Evolutionary conservation across 352 stramenopile genomes (phyloP).

Genomic region (Thalassiosira pacifica): DNA sequence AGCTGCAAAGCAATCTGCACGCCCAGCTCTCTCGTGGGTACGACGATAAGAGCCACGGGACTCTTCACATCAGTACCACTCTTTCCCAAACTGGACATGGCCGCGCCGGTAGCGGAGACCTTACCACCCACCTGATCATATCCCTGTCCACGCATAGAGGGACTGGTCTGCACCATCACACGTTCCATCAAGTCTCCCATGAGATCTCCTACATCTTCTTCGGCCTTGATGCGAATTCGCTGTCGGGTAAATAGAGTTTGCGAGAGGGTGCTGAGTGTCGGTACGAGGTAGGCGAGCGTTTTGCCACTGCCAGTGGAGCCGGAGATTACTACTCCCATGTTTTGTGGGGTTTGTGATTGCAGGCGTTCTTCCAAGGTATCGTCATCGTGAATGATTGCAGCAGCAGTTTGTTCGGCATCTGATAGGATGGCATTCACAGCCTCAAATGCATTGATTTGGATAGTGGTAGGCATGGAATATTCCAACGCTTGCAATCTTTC

Average conservation of each 20-base stretch:
- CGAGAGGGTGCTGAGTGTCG: conserved; percentile 77
- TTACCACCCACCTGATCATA: conserved; percentile 56
- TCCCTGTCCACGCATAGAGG: conserved; percentile 62
- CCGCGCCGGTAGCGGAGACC: conserved; percentile 59
- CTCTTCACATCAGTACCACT: conserved; percentile 78
- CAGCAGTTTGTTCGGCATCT: not conserved
- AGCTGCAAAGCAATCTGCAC: conserved; percentile 79
- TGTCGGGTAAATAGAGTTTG: conserved; percentile 82
- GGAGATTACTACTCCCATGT: conserved; percentile 81
- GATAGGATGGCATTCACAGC: conserved; percentile 63
- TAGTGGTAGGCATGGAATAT: conserved; percentile 82
- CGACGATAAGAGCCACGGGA: conserved; percentile 82
- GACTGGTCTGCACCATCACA: conserved; percentile 73
- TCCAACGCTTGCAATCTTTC: conserved; percentile 78
- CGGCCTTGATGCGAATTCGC: conserved; percentile 74
- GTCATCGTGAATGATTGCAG: conserved; percentile 27
- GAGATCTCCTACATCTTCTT: conserved; percentile 81
- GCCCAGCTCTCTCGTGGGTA: conserved; percentile 80
- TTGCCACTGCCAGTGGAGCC: conserved; percentile 71
- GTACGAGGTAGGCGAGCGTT: conserved; percentile 81
- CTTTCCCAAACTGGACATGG: conserved; percentile 71
- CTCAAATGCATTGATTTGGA: conserved; percentile 86
- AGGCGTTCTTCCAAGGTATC: conserved; percentile 77
- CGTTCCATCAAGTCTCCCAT: conserved; percentile 78
- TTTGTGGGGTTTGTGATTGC: conserved; percentile 43